Percentiles rank a stretch among this genome's conserved stretches.
These are phyloP conservation scores for Boletellus emodensis DNA, from an alignment of 768 basidiomycete genomes.

Conservation along the genomic window DNA sequence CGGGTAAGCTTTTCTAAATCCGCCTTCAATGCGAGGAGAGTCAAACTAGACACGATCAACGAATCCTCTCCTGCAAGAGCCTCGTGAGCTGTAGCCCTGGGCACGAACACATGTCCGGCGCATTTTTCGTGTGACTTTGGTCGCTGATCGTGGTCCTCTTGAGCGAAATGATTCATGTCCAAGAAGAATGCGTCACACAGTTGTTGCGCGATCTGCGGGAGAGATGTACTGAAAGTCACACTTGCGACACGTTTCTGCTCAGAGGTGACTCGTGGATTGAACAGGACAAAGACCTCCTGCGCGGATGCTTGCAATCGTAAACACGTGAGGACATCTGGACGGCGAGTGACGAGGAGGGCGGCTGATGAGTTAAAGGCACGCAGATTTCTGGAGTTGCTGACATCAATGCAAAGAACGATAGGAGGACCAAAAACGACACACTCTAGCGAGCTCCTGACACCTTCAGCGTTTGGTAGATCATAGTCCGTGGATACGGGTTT, in stretches of 20 bases:
- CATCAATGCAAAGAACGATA: not conserved
- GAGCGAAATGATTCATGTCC: conserved; percentile 35
- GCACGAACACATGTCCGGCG: conserved; percentile 50
- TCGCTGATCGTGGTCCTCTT: conserved; percentile 48
- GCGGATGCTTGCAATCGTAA: conserved; percentile 30
- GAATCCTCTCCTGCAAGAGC: conserved; percentile 24
- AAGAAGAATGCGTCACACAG: conserved; percentile 42
- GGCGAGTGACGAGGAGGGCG: conserved; percentile 50
- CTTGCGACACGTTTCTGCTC: conserved; percentile 49
- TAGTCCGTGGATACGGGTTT: conserved; percentile 34
- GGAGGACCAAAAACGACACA: conserved; percentile 1
- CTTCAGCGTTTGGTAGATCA: conserved; percentile 30
- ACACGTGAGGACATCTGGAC: conserved; percentile 55
- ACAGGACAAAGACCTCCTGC: conserved; percentile 47
- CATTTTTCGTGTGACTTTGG: conserved; percentile 51
- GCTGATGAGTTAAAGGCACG: conserved; percentile 17
- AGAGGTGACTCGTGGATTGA: conserved; percentile 55
- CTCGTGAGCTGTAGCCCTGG: conserved; percentile 25
- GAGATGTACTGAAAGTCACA: conserved; percentile 46
- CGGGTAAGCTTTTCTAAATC: conserved; percentile 37
- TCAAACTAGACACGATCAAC: conserved; percentile 48
- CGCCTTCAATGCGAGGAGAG: conserved; percentile 39
- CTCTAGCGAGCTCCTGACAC: conserved; percentile 28
- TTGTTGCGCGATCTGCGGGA: conserved; percentile 37
- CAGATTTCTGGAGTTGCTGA: conserved; percentile 20